Conservation (phyloP, 306 rosid species). For the Coriaria nepalensis region DNA sequence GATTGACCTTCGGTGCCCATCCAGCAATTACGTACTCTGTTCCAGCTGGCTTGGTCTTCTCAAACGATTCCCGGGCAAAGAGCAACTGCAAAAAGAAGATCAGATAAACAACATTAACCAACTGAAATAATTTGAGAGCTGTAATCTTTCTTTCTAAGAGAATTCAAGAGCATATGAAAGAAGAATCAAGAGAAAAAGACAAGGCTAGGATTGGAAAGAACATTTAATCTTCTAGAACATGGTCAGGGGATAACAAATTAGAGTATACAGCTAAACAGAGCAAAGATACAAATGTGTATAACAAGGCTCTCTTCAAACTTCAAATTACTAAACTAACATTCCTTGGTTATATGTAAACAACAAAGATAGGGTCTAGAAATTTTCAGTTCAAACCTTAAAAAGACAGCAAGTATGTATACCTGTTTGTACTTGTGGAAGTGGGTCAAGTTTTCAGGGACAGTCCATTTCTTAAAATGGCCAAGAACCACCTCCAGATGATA, state of each 20-base stretch:
- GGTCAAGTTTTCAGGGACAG: conserved; percentile 41
- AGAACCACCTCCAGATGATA: conserved; percentile 66
- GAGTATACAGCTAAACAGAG: no score
- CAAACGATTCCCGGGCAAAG: conserved; percentile 42
- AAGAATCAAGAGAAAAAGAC: background rate
- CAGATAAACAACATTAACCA: no score
- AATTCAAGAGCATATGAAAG: no score
- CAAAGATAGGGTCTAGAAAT: no score
- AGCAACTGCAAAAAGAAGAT: conserved; percentile 11
- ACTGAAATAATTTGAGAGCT: no score
- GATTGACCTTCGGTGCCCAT: conserved; percentile 79
- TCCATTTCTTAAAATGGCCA: conserved; percentile 81
- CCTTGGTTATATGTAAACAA: no score
- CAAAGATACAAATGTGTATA: no score
- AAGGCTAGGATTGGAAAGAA: conserved; percentile 10
- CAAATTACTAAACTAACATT: no score
- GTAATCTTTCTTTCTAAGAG: background rate
- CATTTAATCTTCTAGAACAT: no score
- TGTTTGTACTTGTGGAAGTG: conserved; percentile 41
- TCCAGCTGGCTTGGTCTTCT: conserved; percentile 41
- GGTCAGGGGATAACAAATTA: no score
- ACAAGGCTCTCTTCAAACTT: no score
- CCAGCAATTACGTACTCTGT: conserved; percentile 63
- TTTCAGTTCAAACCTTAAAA: no score
- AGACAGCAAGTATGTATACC: conserved; percentile 21